Evolutionary conservation across 2,329 filamentous ascomycete species (phyloP).

Genomic region (Nannizzia gypsea): DNA sequence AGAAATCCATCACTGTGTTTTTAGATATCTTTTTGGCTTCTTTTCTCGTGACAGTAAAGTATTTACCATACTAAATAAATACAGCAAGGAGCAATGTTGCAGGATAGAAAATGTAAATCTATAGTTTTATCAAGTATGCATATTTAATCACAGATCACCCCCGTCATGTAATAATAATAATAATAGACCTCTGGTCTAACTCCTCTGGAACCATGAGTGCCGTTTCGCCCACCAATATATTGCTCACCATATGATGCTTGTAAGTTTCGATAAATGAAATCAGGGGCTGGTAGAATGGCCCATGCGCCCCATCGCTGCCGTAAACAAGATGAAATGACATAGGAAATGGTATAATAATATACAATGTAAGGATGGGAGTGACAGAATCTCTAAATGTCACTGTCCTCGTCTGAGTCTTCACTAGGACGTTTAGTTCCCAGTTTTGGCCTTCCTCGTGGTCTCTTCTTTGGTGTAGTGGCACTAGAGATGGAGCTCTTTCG

Average conservation of each 20-base stretch:
- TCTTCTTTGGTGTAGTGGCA: slow-evolving; percentile 27
- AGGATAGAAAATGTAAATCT: neutral
- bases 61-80: too few species aligned
- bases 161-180: neutral
- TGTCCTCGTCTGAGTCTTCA: slow-evolving; percentile 27
- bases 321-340: neutral
- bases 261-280: neutral
- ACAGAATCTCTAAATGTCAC: slow-evolving; percentile 7
- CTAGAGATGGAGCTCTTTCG: slow-evolving; percentile 33
- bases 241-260: neutral
- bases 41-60: neutral
- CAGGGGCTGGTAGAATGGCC: neutral
- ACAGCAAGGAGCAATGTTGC: too few species aligned
- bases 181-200: neutral
- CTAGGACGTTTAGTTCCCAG: slow-evolving; percentile 28
- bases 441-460: slow-evolving; percentile 23
- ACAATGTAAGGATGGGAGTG: neutral
- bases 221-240: neutral
- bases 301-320: neutral
- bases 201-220: neutral
- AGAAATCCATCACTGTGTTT: neutral
- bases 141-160: neutral
- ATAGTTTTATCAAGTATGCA: neutral
- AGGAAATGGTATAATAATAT: neutral
- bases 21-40: neutral